Base-by-base conservation (phyloP, 139 green algal genomes). In the Auxenochlorella pyrenoidosa region DNA sequence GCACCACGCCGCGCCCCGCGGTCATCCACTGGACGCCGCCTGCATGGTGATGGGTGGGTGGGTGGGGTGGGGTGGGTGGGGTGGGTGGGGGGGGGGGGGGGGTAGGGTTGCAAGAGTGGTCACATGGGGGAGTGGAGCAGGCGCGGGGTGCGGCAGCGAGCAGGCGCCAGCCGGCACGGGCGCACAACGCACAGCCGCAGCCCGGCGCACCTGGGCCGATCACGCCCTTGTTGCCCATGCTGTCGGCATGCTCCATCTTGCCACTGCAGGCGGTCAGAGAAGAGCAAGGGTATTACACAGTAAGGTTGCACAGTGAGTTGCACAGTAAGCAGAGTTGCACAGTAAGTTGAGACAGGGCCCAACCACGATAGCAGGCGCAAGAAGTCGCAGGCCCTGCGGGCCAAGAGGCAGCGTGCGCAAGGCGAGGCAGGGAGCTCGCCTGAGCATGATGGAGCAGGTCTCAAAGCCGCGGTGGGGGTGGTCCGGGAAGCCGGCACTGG, bases 1-100 rank as follows among this genome's bases (percentile, higher is more conserved):
- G 96, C 5, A 98, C 89, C 66, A 98, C 95, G 68, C 96, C 95
- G 0, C 94, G 84, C 22, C 93, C 89, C 0, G 95, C 95, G 0
- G 96, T 97, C 96, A 98, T 98, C 94, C 94, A 98, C 92, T 98
- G 96, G 75, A 98, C 95, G 8, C 95, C 96, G n/a, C 96, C 96
- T 18, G 93, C 79, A 58, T 21, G 22, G 36, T 10, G n/a, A 5
- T 75, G 68, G 3, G 36, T 24, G n/a, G 2, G 36, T 32, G 68
- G 19, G 26, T 41, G 68, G 5, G 30, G 26, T 16, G 19, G 28
- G 68, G 19, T 19, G 68, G 32, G 32, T 40, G 32, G 36, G 5
- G 41, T 54, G 6, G 47, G 28, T 73, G 66, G n/a, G 32, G n/a
- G 41, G n/a, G n/a, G n/a, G n/a, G n/a, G n/a, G n/a, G n/a, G n/a